Conservation (phyloP, 805 yeast species). For the Clavispora vitiphila region DNA sequence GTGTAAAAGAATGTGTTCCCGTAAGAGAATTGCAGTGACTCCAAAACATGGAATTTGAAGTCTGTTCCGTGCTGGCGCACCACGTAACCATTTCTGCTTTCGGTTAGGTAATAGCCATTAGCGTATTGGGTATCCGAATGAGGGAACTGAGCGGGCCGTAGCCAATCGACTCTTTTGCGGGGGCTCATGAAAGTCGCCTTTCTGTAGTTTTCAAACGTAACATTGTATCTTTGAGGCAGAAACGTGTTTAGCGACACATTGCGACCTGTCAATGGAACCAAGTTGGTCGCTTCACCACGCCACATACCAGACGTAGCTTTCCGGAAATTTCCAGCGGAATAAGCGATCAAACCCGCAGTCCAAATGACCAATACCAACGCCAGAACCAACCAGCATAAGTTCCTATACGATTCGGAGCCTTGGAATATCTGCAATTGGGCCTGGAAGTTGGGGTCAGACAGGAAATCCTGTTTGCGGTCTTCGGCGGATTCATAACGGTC, state of each 20-base stretch:
- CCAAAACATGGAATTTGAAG: slow-evolving; percentile 26
- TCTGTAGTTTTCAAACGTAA: slow-evolving; percentile 22
- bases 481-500: slow-evolving; percentile 16
- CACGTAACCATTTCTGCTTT: slow-evolving; percentile 11
- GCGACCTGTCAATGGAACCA: slow-evolving; percentile 18
- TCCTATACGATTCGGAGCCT: slow-evolving; percentile 3
- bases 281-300: slow-evolving; percentile 19
- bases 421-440: slow-evolving; percentile 4
- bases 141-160: slow-evolving; percentile 29
- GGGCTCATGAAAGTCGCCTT: slow-evolving; percentile 19
- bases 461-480: slow-evolving; percentile 5
- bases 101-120: slow-evolving; percentile 29
- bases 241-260: slow-evolving; percentile 31
- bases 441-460: slow-evolving; percentile 9
- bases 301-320: slow-evolving; percentile 9
- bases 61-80: slow-evolving; percentile 24
- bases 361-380: slow-evolving; percentile 16
- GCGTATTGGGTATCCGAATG: slow-evolving; percentile 5
- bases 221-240: slow-evolving; percentile 20
- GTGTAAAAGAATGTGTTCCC: slow-evolving; percentile 33
- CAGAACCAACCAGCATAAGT: slow-evolving; percentile 1
- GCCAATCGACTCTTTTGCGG: slow-evolving; percentile 22
- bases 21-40: slow-evolving; percentile 32
- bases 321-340: slow-evolving; percentile 21
- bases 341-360: slow-evolving; percentile 22